Base-by-base conservation (phyloP, 2,329 filamentous ascomycete genomes). In the Alternaria ethzedia region DNA sequence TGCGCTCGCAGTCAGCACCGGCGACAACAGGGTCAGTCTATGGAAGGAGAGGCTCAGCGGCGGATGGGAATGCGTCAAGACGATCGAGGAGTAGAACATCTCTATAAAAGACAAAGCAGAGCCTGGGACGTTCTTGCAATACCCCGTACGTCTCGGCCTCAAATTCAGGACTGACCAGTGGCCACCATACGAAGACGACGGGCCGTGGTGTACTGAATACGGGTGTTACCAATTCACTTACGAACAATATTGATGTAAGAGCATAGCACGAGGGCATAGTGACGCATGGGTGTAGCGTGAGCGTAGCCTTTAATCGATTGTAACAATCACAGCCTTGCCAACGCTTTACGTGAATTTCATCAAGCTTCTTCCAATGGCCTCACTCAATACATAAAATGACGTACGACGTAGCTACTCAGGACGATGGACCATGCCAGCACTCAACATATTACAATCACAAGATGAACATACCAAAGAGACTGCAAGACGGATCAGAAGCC, bases 41-140 rank as follows among this genome's bases (percentile, higher is more conserved):
- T 99, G 95, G 95, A 99, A 98, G 87, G 96, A 99, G 87, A 97
- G 97, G 79, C 84, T 99, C 73, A 92, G 91, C 79, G 96, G 96
- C 59, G 93, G 97, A 78, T 99, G 96, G 96, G 94, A 98, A 82
- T 93, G 92, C 75, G 93, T 98, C 70, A 97, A 97, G 88, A 94
- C 93, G 63, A 94, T 99, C 79, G 95, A 97, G 80, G 93, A 97
- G 83, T 97, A 78, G 59, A 52, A 52, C 49, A 52, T 52, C 30
- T 9, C 13, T n/a, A 50, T 20, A 15, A 15, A 17, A 15, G 36
- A 41, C n/a, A 6, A n/a, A 15, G 25, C 9, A 30, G 11, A 10
- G 8, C 30, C 20, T 32, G 28, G 20, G 13, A 13, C 11, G 3
- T 32, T 15, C n/a, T 36, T 23, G 30, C 20, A 7, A 15, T 25